phyloP scores from a whole-genome alignment of 768 basidiomycete genomes.

The Lentinula boryana region DNA sequence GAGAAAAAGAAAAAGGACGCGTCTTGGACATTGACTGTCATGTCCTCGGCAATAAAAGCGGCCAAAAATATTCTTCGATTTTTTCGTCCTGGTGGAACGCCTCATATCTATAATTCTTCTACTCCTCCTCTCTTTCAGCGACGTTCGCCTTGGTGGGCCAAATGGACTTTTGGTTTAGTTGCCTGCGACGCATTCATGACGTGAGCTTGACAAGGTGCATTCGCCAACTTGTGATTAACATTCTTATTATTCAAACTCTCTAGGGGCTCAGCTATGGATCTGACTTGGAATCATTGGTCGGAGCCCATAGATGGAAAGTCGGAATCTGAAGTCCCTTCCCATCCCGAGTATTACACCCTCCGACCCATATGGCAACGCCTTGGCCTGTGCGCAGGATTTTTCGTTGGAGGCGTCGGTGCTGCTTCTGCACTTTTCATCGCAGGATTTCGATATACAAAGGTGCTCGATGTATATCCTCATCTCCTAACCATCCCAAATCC shows the following conservation, averaged over 20 bases:
- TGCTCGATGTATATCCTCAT: constrained; percentile 20
- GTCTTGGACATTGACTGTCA: not conserved
- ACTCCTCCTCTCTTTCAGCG: constrained; percentile 1
- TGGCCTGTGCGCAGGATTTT: constrained; percentile 22
- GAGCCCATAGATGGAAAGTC: constrained; percentile 1
- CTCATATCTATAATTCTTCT: not conserved
- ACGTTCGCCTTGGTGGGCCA: constrained; percentile 6
- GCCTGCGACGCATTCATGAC: constrained; percentile 7
- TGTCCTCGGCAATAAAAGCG: not conserved
- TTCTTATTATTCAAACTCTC: not conserved
- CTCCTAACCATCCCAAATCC: constrained; percentile 1
- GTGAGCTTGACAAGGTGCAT: not conserved
- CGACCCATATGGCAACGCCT: constrained; percentile 29
- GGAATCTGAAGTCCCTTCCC: not conserved
- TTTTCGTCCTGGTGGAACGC: constrained; percentile 2
- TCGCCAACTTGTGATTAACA: not conserved
- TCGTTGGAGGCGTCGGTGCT: constrained; percentile 22
- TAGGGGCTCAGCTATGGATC: constrained; percentile 5
- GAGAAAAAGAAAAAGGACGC: not conserved
- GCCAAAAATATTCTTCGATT: not conserved
- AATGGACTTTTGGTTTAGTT: constrained; percentile 1
- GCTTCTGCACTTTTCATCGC: constrained; percentile 23
- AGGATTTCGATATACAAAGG: constrained; percentile 26
- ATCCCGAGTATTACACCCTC: constrained; percentile 15
- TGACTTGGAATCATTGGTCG: constrained; percentile 7